Evolutionary conservation across 371 early-diverging fungal genomes (phyloP), one percentile per base, ranked within the genome.

Genomic region (Paraphysoderma sedebokerense): DNA sequence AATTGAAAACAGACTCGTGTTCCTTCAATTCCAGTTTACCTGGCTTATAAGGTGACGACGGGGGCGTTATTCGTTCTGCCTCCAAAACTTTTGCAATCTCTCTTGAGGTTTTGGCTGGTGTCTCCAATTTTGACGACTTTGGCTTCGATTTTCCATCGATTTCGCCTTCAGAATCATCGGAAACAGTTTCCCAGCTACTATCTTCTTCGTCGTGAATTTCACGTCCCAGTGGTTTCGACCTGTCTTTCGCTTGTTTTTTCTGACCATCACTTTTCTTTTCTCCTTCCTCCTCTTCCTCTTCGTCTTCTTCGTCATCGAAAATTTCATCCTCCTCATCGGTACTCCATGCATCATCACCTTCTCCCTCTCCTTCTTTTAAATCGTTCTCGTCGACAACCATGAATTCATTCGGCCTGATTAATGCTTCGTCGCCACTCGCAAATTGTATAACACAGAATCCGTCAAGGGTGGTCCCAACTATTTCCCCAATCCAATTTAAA

Each of bases 251-350:
- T 17, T 29, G 32, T 27, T 45, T 51, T 11, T 50, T 51, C 7
- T 17, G 38, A 17, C 28, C 37, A 23, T 38, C 46, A 19, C 48
- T 46, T 13, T 35, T 46, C 17, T 49, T 42, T n/a, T 36, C 47
- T 32, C 33, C 49, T 2, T 27, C 48, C 0, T 46, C 53, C 5
- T 46, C 54, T n/a, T 52, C 57, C 24, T 39, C 49, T 2, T 48
- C 55, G 6, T 58, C 56, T 6, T 61, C 63, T 26, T 71, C 66
- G 11, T 52, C 54, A 2, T 63, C 54, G 1, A 56, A 53, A 28
- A 63, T 34, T 65, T 59, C 11, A 58, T 56, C 64, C 11, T 61
- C 60, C 23, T 69, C 61, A 27, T 61, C 62, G n/a, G n/a, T n/a
- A n/a, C n/a, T n/a, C n/a, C n/a, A n/a, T n/a, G n/a, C n/a, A n/a